A percentile compares a stretch with the other conserved stretches of the same genome.
phyloP scores from a whole-genome alignment of 139 green algal genomes.

The Chlamydomonas eustigma region DNA sequence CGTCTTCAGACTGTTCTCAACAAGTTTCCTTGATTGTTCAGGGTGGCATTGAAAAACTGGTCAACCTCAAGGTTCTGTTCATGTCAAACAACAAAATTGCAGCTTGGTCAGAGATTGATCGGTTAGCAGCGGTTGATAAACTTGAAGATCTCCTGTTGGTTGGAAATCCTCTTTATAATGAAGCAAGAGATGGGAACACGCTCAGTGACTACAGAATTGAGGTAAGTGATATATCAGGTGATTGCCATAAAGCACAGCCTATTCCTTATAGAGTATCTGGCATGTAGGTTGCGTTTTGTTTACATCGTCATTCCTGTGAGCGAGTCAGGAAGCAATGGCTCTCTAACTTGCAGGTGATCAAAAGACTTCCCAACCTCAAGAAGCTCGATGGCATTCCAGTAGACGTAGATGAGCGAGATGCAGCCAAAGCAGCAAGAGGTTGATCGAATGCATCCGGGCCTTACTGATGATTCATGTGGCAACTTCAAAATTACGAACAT shows the following conservation, averaged over 20 bases:
- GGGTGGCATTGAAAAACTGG: slow-evolving; percentile 77
- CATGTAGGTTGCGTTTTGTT: too few species aligned
- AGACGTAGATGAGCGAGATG: slow-evolving; percentile 77
- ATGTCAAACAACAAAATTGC: slow-evolving; percentile 86
- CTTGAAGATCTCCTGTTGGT: slow-evolving; percentile 85
- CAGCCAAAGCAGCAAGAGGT: slow-evolving; percentile 34
- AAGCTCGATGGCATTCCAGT: slow-evolving; percentile 89
- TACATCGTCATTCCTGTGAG: too few species aligned
- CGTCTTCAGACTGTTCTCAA: too few species aligned
- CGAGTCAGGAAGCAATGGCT: too few species aligned
- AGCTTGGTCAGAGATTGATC: slow-evolving; percentile 67
- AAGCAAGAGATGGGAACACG: slow-evolving; percentile 49
- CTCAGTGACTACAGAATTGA: slow-evolving; percentile 74
- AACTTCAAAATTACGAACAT: too few species aligned
- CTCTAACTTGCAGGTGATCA: slow-evolving; percentile 66
- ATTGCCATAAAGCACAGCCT: too few species aligned
- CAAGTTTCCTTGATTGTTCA: too few species aligned
- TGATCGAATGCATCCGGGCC: too few species aligned
- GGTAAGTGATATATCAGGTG: slow-evolving; percentile 32
- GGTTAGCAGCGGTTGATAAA: slow-evolving; percentile 52
- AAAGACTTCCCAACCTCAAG: slow-evolving; percentile 78
- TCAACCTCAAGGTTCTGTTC: slow-evolving; percentile 76
- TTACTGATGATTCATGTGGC: too few species aligned
- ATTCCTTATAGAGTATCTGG: too few species aligned
- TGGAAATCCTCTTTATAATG: slow-evolving; percentile 83